Percentiles rank a stretch among this genome's conserved stretches.
Evolutionary conservation across 2,329 filamentous ascomycete genomes (phyloP).

Genomic region (Trichoderma sp.): DNA sequence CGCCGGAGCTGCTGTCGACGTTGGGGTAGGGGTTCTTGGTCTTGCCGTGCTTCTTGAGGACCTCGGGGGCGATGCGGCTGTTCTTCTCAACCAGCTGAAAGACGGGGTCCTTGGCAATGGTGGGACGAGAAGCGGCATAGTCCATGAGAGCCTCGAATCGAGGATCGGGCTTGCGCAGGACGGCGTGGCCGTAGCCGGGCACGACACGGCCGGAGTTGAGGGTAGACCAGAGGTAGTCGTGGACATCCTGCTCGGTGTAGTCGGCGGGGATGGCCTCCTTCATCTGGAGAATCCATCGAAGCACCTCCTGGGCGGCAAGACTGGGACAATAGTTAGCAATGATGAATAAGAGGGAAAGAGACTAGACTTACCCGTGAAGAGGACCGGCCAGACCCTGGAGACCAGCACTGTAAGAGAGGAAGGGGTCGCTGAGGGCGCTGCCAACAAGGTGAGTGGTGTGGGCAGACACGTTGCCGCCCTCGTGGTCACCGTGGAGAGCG

Average conservation of each 20-base stretch:
- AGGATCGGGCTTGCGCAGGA: slow-evolving; percentile 94
- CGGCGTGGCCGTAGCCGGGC: slow-evolving; percentile 92
- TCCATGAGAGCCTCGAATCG: slow-evolving; percentile 97
- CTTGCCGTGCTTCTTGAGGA: slow-evolving; percentile 95
- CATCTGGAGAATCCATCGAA: slow-evolving; percentile 97
- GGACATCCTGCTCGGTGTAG: slow-evolving; percentile 81
- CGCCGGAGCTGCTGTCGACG: slow-evolving; percentile 89
- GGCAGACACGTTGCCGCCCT: slow-evolving; percentile 96
- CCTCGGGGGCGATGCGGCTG: slow-evolving; percentile 85
- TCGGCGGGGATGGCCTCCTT: slow-evolving; percentile 79
- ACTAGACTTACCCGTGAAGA: slow-evolving; percentile 54
- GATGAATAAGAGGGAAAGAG: neutral
- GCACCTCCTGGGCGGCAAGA: slow-evolving; percentile 93
- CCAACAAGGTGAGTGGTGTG: slow-evolving; percentile 95
- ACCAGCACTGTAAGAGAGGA: slow-evolving; percentile 94
- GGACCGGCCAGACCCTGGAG: slow-evolving; percentile 95
- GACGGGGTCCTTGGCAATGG: slow-evolving; percentile 84
- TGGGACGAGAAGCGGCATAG: slow-evolving; percentile 82
- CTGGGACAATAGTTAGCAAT: slow-evolving; percentile 41
- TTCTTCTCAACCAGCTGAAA: slow-evolving; percentile 95
- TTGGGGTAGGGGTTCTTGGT: slow-evolving; percentile 98
- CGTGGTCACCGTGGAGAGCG: slow-evolving; percentile 95
- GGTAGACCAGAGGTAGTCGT: slow-evolving; percentile 88
- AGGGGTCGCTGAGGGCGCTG: slow-evolving; percentile 90
- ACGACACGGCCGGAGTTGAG: slow-evolving; percentile 94